Evolutionary conservation across 2,329 filamentous ascomycete species (phyloP), one percentile per base, ranked within the genome.

Genomic region (Hymenoscyphus occultus): DNA sequence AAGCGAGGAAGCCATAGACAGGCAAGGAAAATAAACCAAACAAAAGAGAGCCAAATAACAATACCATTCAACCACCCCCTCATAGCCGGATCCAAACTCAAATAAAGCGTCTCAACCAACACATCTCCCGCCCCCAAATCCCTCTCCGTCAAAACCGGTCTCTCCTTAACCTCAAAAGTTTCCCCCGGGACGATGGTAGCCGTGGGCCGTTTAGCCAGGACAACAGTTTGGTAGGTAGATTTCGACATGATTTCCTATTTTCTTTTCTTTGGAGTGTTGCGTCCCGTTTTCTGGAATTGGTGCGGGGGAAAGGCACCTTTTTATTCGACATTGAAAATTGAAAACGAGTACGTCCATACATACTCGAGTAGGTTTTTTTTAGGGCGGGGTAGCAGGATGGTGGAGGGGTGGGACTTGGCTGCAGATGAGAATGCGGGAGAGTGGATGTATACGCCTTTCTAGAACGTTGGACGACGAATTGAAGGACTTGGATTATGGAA

Each of bases 1-100:
- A 28, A 28, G 28, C 28, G 28, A 28, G 28, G 28, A 28, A 28
- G 2, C 1, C 2, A 1, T 28, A 3, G 3, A 2, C 64, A 60
- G 32, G n/a, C 14, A 31, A 13, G 16, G 35, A 42, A 45, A 39
- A 5, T n/a, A 56, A 12, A 22, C 32, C 40, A 51, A n/a, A 54
- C 1, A 12, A 54, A 61, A 40, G 61, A 63, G 22, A 60, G 10
- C 22, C 45, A 62, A 35, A 2, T 35, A 31, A 31, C 39, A 77
- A 39, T 69, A 84, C 82, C 82, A 68, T 84, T 89, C 22, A 92
- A 77, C 88, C 88, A 91, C 65, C 86, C 86, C 71, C 90, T 84
- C 89, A 91, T 91, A n/a, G 89, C 88, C 1, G 90, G 89, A 76
- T 92, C 90, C 48, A 92, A 80, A 10, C 86, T 88, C 56, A 91